Conservation (phyloP, 257 asterid species). For the Ilex asprella region DNA sequence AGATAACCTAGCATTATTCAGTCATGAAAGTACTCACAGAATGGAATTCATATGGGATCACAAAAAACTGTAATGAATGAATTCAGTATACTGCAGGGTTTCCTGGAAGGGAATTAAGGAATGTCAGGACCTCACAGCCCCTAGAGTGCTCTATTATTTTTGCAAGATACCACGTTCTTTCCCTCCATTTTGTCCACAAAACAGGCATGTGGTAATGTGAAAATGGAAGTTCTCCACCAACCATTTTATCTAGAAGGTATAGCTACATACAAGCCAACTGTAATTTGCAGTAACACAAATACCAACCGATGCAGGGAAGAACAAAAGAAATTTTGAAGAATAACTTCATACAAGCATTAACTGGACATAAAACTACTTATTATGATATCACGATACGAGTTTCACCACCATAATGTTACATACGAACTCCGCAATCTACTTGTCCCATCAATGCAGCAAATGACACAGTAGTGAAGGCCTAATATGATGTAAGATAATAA, state of each 20-base stretch:
- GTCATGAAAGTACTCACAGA: no score
- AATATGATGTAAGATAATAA: constrained; percentile 15
- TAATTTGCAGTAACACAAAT: background rate
- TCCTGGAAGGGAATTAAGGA: no score
- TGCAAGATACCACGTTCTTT: no score
- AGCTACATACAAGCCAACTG: background rate
- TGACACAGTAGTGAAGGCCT: constrained; percentile 15
- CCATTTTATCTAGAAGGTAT: background rate
- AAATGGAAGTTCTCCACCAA: background rate
- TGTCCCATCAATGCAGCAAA: constrained; percentile 12
- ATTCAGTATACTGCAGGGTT: no score
- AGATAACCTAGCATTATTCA: no score
- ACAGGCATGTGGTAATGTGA: background rate
- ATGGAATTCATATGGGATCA: no score
- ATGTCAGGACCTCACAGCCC: no score
- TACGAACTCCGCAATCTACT: constrained; percentile 17
- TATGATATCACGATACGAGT: constrained; percentile 4
- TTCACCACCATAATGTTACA: constrained; percentile 11
- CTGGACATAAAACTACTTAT: constrained; percentile 2
- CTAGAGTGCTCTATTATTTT: no score
- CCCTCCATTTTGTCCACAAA: background rate
- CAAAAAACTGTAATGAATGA: no score
- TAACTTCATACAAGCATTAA: background rate
- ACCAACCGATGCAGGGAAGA: background rate
- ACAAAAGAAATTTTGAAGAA: background rate